Evolutionary conservation across 2,329 filamentous ascomycete genomes (phyloP).

Genomic region (Chaetomiaceae sp.): DNA sequence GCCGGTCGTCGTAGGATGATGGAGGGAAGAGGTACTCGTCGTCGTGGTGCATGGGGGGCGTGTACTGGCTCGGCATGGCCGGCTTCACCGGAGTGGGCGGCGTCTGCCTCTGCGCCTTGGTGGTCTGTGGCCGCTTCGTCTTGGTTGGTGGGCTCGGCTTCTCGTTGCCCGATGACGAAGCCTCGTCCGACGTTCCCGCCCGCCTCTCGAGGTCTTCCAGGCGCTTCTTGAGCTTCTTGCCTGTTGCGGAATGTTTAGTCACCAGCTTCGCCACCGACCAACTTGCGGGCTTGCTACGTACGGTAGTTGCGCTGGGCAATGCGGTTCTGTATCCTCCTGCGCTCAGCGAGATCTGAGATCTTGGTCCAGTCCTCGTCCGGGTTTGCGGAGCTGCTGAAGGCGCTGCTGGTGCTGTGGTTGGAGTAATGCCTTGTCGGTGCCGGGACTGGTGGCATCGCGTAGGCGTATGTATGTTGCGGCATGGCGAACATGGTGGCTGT

Average conservation of each 20-base stretch:
- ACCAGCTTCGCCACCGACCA: conserved; percentile 12
- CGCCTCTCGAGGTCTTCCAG: conserved; percentile 80
- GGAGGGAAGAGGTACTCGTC: conserved; percentile 65
- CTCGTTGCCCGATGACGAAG: conserved; percentile 29
- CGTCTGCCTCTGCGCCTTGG: conserved; percentile 32
- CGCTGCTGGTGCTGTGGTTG: conserved; percentile 79
- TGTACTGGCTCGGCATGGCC: conserved; percentile 52
- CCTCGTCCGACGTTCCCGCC: conserved; percentile 48
- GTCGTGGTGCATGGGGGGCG: conserved; percentile 54
- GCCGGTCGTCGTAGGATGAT: conserved; percentile 57
- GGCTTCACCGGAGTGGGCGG: conserved; percentile 32
- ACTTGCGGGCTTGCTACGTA: conserved; percentile 38
- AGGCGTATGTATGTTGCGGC: conserved; percentile 41
- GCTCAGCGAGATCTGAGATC: conserved; percentile 94
- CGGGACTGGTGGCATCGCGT: conserved; percentile 33
- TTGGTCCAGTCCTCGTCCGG: conserved; percentile 99
- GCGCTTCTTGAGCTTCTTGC: conserved; percentile 90
- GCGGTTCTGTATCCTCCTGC: conserved; percentile 90
- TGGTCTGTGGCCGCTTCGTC: conserved; percentile 42
- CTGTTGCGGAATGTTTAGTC: conserved; percentile 39
- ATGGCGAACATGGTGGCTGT: conserved; percentile 39
- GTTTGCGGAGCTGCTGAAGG: conserved; percentile 90
- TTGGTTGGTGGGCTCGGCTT: conserved; percentile 36
- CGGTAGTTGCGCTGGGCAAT: conserved; percentile 98
- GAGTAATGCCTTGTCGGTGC: conserved; percentile 60